phyloP scores from a whole-genome alignment of 1,284 basidiomycete species.

The Apiotrichum akiyoshidainum region DNA sequence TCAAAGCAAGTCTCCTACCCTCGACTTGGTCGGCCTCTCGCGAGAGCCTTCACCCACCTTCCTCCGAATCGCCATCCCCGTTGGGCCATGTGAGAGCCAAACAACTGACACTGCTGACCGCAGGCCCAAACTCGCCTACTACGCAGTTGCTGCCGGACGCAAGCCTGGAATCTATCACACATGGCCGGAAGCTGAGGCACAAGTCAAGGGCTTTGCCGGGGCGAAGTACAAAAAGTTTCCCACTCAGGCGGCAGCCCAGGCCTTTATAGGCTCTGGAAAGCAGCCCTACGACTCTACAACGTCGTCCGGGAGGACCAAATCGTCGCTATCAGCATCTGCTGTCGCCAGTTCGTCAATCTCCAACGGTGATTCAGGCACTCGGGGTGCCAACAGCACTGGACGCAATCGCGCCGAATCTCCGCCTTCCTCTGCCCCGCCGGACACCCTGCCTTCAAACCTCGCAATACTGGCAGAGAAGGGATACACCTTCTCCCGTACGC shows the following conservation, averaged over 20 bases:
- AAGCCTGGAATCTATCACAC: constrained; percentile 43
- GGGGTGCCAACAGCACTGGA: neutral
- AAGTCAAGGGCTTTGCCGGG: constrained; percentile 40
- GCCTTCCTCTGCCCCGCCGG: constrained; percentile 3
- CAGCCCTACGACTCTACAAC: neutral
- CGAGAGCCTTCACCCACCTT: too few relatives aligned
- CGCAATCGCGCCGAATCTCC: constrained; percentile 1
- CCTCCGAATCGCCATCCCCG: too few relatives aligned
- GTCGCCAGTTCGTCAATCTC: neutral
- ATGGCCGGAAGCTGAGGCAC: constrained; percentile 45
- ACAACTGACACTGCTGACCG: neutral
- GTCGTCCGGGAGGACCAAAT: neutral
- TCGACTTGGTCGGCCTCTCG: too few relatives aligned
- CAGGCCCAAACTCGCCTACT: constrained; percentile 47
- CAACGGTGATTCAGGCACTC: neutral
- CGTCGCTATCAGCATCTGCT: too few relatives aligned
- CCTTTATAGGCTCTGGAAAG: constrained; percentile 21
- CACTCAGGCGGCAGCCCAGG: constrained; percentile 28
- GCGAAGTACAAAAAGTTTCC: constrained; percentile 48
- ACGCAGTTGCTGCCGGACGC: constrained; percentile 42
- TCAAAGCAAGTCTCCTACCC: too few relatives aligned
- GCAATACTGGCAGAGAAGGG: constrained; percentile 27
- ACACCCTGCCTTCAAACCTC: constrained; percentile 19
- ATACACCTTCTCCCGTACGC: constrained; percentile 28
- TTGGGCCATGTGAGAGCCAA: too few relatives aligned